Evolutionary conservation across 305 asterid genomes (phyloP).

Genomic region (Solanum chacoense): DNA sequence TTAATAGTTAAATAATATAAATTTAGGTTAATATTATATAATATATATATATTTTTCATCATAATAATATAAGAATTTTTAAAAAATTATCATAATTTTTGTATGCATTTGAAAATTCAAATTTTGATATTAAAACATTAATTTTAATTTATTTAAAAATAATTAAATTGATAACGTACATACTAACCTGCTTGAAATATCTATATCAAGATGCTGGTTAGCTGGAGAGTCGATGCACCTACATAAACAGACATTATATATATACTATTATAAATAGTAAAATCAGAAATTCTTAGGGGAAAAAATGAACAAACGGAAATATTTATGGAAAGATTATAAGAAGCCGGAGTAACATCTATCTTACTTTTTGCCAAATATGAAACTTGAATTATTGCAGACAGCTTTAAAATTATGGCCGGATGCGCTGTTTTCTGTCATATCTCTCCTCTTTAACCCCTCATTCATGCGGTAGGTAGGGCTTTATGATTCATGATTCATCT

Average conservation of each 20-base stretch:
- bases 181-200: neutral
- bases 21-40: too few species aligned
- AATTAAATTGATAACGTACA: neutral
- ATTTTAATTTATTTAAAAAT: too few species aligned
- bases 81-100: too few species aligned
- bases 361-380: neutral
- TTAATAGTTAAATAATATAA: too few species aligned
- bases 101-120: too few species aligned
- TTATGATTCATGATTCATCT: neutral
- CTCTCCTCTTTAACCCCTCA: neutral
- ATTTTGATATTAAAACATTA: too few species aligned
- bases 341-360: neutral
- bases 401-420: neutral
- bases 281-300: neutral
- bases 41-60: too few species aligned
- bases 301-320: neutral
- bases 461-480: neutral
- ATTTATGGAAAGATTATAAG: neutral
- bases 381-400: neutral
- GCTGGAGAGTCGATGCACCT: neutral
- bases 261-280: neutral
- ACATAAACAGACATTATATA: neutral
- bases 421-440: neutral
- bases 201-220: neutral
- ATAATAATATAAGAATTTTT: too few species aligned